Base-by-base conservation (phyloP, 1,284 basidiomycete genomes). In the Tremellales sp. region DNA sequence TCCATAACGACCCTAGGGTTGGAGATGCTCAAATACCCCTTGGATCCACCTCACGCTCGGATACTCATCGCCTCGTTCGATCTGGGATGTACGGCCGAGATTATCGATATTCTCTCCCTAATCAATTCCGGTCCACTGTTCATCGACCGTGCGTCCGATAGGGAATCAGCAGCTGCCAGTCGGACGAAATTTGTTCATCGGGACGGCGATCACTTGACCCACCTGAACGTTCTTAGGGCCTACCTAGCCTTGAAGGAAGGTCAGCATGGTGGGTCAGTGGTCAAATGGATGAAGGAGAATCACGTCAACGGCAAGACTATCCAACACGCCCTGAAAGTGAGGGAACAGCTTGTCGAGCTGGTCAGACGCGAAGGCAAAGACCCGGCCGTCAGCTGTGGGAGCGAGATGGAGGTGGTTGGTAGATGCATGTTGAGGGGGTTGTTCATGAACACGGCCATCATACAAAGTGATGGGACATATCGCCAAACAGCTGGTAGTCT, bases 181-280 rank as follows among this genome's bases (percentile, higher is more conserved):
- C 79, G 87, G 2, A 75, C 79, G 40, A 87, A 87, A 67, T 97
- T 97, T 68, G 79, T 83, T 12, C 87, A 91, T 66, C 76, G 82
- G 2, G 84, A 86, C 47, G 93, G 94, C 21, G 94, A 98, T 68
- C 90, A 96, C 68, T 77, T 96, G 51, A 96, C 91, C 12, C 80
- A 85, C 48, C 79, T 97, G 54, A 94, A 94, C 57, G 84, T 84
- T 3, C 80, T 90, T 43, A 81, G 83, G n/a, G 82, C 87, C 3
- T 97, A 92, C 67, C 57, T 76, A 25, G 68, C 67, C 36, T 56
- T 75, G 13, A 77, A 75, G 13, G 79, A 82, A 55, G 82, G 84
- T 49, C 73, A 49, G 46, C 35, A 58, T 45, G 36, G 45, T 17
- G 35, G 46, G 10, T n/a, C 46, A 5, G 73, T 84, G 46, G 79